A percentile compares a stretch with the other conserved stretches of the same genome.
Evolutionary conservation across 1,284 basidiomycete species (phyloP).

Genomic region (Flammula alnicola): DNA sequence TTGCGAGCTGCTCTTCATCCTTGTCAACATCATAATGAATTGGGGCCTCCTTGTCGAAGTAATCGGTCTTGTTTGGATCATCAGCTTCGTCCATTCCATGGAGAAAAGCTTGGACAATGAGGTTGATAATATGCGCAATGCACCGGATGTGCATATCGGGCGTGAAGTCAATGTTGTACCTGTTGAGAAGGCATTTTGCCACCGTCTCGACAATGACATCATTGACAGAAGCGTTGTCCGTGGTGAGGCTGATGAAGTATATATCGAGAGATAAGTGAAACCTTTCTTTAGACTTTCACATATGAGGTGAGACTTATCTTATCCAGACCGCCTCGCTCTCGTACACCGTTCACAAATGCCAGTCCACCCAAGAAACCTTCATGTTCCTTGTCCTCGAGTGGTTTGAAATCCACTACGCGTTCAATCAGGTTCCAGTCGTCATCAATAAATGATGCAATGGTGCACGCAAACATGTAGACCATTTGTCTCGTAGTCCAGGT

Average conservation of each 20-base stretch:
- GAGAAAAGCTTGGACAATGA: constrained; percentile 41
- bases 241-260: constrained; percentile 32
- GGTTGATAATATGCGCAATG: constrained; percentile 39
- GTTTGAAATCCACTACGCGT: constrained; percentile 32
- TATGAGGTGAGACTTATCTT: constrained; percentile 31
- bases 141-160: constrained; percentile 32
- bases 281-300: too few species aligned
- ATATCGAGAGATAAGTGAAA: background rate
- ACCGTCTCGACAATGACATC: constrained; percentile 30
- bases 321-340: constrained; percentile 25
- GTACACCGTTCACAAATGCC: constrained; percentile 29
- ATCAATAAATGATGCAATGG: constrained; percentile 31
- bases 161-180: constrained; percentile 22
- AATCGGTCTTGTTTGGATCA: constrained; percentile 32
- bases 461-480: constrained; percentile 34
- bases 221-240: constrained; percentile 37
- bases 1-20: constrained; percentile 25
- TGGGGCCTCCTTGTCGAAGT: constrained; percentile 30
- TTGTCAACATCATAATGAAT: constrained; percentile 31
- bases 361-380: constrained; percentile 29
- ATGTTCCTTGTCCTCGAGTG: constrained; percentile 35
- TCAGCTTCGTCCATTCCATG: constrained; percentile 32
- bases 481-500: constrained; percentile 36
- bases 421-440: constrained; percentile 36
- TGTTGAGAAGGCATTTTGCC: constrained; percentile 20